Evolutionary conservation across 169 alveolate species (phyloP).

Genomic region (Besnoitia besnoiti): DNA sequence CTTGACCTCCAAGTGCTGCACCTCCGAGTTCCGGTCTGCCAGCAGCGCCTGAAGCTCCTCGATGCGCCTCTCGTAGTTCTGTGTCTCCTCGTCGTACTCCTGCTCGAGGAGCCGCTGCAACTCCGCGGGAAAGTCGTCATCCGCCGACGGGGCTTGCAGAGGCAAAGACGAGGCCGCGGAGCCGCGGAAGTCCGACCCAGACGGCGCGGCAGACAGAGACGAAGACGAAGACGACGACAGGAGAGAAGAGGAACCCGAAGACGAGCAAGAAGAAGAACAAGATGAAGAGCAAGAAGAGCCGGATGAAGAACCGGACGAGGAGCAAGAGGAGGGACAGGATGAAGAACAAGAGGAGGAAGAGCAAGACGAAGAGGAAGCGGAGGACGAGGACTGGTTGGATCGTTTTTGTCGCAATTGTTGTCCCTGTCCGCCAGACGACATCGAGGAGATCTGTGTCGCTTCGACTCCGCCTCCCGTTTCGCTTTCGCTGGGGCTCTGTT

Average conservation of each 20-base stretch:
- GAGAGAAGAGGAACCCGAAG: not conserved
- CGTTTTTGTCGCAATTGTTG: not conserved
- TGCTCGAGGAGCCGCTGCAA: not conserved
- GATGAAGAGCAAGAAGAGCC: slow-evolving; percentile 6
- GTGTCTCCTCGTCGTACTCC: slow-evolving; percentile 1
- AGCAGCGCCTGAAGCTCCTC: slow-evolving; percentile 1
- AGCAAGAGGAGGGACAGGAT: not conserved
- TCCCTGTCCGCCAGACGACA: not conserved
- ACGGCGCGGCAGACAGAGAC: not conserved
- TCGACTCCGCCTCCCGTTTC: not conserved
- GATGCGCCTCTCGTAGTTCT: not conserved
- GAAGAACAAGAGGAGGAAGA: slow-evolving; percentile 24
- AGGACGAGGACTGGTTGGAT: not conserved
- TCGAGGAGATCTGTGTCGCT: not conserved
- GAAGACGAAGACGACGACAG: not conserved
- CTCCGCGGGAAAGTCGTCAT: not conserved
- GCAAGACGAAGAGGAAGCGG: not conserved
- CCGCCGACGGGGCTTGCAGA: not conserved
- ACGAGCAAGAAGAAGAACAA: slow-evolving; percentile 2
- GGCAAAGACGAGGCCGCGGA: not conserved
- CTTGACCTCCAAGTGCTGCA: slow-evolving; percentile 12
- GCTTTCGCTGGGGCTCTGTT: not conserved
- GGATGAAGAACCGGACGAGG: not conserved
- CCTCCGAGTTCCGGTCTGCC: not conserved
- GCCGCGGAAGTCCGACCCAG: not conserved